Base-by-base conservation (phyloP, 441 rosid species). In the Erysimum cheiri region DNA sequence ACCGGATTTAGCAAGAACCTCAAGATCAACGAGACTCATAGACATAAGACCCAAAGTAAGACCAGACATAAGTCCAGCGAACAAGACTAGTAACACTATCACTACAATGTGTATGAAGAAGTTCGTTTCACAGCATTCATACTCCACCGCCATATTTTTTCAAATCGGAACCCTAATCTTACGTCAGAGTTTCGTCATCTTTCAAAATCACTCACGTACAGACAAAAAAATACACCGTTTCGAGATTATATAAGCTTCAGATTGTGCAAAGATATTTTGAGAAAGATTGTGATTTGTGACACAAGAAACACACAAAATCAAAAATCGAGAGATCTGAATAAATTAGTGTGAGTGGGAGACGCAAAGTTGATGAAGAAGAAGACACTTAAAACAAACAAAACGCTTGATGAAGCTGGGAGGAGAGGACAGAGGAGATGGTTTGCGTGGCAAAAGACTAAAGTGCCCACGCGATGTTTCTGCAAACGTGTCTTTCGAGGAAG, bases 61-160 rank as follows among this genome's bases (percentile, higher is more conserved):
- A 61, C 98, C 98, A 44, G 98, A 94, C 98, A 94, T 94, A 74
- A 86, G 11, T 12, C 98, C 97, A 63, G 98, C 98, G 64, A 94
- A 94, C 78, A 86, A 0, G 6, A 92, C 98, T 60, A 94, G 77
- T 3, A 87, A 64, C 55, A 80, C 69, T 39, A 90, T 82, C 22
- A 90, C 64, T 75, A 47, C 8, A 67, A 94, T 86, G 69, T 79
- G 83, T 57, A 94, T 15, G 37, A 94, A 85, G 84, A 94, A 94
- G 52, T 65, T 53, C 0, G 76, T 1, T 4, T 55, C 85, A 60
- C 98, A 94, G 55, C 98, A 94, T 6, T 4, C 55, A 59, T 76
- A 77, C 72, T 94, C 93, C 76, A 81, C 93, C 75, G 91, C 82
- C 58, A 15, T 69, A 35, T 7, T 36, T 14, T 32, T 19, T 4